Base-by-base conservation (phyloP, 1,284 basidiomycete genomes). In the Ganoderma lucidum region DNA sequence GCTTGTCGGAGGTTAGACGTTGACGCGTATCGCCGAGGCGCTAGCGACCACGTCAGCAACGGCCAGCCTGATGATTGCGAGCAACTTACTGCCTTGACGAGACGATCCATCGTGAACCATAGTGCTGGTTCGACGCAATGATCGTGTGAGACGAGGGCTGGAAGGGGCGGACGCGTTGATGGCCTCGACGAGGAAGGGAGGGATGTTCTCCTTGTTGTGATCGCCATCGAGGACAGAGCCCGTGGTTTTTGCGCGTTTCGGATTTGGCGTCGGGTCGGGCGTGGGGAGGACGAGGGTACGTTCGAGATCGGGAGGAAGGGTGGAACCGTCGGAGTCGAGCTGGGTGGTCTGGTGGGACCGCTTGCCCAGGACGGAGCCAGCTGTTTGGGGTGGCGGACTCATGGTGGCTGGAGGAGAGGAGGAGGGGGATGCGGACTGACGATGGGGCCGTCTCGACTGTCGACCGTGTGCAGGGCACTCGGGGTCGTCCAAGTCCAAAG, bases 121-220 rank as follows among this genome's bases (percentile, higher is more conserved):
- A 12, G 87, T 87, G 62, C 79, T 80, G 6, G 83, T 84, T 30
- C 88, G 85, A 56, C 87, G 81, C 23, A 88, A 78, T 12, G 84
- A 78, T 64, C 87, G 82, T 9, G 81, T 73, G 30, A 79, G 74
- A 74, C 86, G 81, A 19, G 81, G 69, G 41, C 80, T 74, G 6
- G 80, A 73, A 19, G 81, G 78, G n/a, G 66, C 8, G n/a, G 63
- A 69, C 44, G 81, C 76, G 64, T 84, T 80, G 63, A 81, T 71
- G 41, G 74, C 73, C 59, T 84, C 82, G 51, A 77, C 73, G 59
- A 78, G 79, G 71, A 86, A 83, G 2, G 91, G 91, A n/a, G 91
- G 88, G 28, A 92, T 84, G 74, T 93, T 93, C 78, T 93, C 91
- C 82, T 93, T 93, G 79, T 93, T 93, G 37, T 83, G 82, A 62